Base-by-base conservation (phyloP, 768 basidiomycete genomes). In the Polyporus arcularius region DNA sequence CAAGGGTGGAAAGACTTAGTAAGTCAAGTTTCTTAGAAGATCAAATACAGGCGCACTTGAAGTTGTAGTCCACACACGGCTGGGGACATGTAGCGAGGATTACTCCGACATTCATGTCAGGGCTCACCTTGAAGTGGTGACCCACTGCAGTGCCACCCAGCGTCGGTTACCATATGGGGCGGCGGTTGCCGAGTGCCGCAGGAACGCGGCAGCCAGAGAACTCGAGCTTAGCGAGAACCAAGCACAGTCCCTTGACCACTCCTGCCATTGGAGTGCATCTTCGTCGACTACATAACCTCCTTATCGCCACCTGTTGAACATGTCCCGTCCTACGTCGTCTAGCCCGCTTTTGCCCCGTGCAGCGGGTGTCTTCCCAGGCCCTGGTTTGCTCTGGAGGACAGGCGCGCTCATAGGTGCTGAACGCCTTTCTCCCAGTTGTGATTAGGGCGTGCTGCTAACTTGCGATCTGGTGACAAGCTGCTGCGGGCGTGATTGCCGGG, bases 401-500 rank as follows among this genome's bases (percentile, higher is more conserved):
- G 72, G 72, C 8, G 54, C 67, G 51, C 38, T 75, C 58, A 51
- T 72, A 48, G 68, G 71, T 71, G 39, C 60, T 26, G 21, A 26
- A 26, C 21, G 21, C 21, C 21, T 26, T 26, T 26, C 21, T 26
- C 21, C 21, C 21, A 26, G 21, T 26, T 26, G 21, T 26, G 21
- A 26, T 26, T 26, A 26, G 21, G 21, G 21, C 21, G 21, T 26
- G 6, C 28, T 40, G 41, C 21, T 39, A 15, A 11, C 54, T 43
- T 31, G 21, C 12, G 26, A 14, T 54, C 10, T 35, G 38, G 11
- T 21, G 16, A 39, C n/a, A 70, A 76, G 81, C 76, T 31, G 71
- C 80, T 11, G 53, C 71, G 48, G 88, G 89, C 38, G 82, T 88
- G 65, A 61, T 84, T 30, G 70, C 83, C 31, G 87, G 86, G 8